phyloP scores from a whole-genome alignment of 148 eudicot species.

The Spergularia marina region DNA sequence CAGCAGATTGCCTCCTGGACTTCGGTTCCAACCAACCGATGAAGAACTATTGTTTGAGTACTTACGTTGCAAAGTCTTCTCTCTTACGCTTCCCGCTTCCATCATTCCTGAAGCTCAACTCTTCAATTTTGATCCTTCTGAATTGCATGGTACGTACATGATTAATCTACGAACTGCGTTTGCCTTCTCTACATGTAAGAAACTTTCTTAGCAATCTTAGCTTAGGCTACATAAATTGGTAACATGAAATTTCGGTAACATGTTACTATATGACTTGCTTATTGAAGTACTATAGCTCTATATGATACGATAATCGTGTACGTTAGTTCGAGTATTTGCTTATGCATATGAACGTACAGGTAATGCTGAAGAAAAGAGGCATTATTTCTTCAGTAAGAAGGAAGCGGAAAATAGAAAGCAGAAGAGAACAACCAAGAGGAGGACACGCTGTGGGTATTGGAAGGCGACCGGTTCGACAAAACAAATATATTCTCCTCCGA shows the following conservation, averaged over 20 bases:
- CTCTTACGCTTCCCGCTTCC: constrained; percentile 47
- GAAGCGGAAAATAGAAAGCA: constrained; percentile 27
- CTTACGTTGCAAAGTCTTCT: constrained; percentile 35
- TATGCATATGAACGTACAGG: constrained; percentile 16
- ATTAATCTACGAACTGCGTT: background rate
- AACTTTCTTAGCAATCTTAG: background rate
- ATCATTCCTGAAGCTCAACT: constrained; percentile 42
- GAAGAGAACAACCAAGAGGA: constrained; percentile 2
- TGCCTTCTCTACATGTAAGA: too few relatives aligned
- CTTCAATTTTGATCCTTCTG: constrained; percentile 44
- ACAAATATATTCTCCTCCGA: constrained; percentile 31
- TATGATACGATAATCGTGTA: background rate
- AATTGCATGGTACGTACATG: constrained; percentile 39
- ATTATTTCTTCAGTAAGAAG: constrained; percentile 40
- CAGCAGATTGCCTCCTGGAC: constrained; percentile 46
- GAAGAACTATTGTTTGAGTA: constrained; percentile 48
- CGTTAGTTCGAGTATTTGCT: background rate
- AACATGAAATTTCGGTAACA: background rate
- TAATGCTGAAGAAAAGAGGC: constrained; percentile 32
- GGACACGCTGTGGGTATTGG: constrained; percentile 42
- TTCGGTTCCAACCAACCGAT: constrained; percentile 53
- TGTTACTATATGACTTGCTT: too few relatives aligned
- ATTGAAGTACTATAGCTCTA: too few relatives aligned
- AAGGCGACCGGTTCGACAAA: constrained; percentile 35
- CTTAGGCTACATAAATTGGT: background rate